phyloP scores from a whole-genome alignment of 2,329 filamentous ascomycete genomes.

The Xylariales sp. region DNA sequence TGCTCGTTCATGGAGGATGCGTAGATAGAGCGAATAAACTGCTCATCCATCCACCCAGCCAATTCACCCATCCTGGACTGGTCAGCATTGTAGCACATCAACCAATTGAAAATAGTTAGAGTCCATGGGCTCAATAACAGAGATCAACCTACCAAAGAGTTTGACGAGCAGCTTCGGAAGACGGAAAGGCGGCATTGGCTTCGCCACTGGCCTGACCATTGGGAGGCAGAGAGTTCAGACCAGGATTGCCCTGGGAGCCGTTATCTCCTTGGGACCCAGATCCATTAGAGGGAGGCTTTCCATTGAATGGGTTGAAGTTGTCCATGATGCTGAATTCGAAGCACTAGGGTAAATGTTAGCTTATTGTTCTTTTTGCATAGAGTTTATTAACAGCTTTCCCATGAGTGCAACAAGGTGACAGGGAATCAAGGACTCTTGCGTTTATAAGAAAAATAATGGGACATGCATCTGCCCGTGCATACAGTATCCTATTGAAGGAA shows the following conservation, averaged over 20 bases:
- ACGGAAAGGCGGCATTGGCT: slow-evolving; percentile 20
- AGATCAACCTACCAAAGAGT: slow-evolving; percentile 55
- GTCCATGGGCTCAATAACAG: too few species aligned
- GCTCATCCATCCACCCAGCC: slow-evolving; percentile 98
- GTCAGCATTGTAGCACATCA: slow-evolving; percentile 7
- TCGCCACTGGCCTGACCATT: slow-evolving; percentile 29
- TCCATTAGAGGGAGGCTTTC: slow-evolving; percentile 29
- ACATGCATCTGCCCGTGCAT: too few species aligned
- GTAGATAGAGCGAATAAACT: slow-evolving; percentile 94
- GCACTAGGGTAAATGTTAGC: too few species aligned
- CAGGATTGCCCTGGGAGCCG: slow-evolving; percentile 26
- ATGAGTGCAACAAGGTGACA: too few species aligned
- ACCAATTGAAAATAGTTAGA: background rate
- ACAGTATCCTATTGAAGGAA: too few species aligned
- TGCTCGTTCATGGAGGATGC: slow-evolving; percentile 82
- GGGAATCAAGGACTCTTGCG: too few species aligned
- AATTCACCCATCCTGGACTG: slow-evolving; percentile 90
- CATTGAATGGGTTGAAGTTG: slow-evolving; percentile 28
- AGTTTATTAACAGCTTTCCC: too few species aligned
- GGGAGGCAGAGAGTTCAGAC: slow-evolving; percentile 21
- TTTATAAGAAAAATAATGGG: too few species aligned
- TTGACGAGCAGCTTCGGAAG: slow-evolving; percentile 45
- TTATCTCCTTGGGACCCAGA: slow-evolving; percentile 31
- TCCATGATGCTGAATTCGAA: too few species aligned
- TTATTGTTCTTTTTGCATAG: too few species aligned